These are phyloP conservation scores for Fraxinus platypoda DNA, from an alignment of 305 asterid genomes.

Conservation along the genomic window DNA sequence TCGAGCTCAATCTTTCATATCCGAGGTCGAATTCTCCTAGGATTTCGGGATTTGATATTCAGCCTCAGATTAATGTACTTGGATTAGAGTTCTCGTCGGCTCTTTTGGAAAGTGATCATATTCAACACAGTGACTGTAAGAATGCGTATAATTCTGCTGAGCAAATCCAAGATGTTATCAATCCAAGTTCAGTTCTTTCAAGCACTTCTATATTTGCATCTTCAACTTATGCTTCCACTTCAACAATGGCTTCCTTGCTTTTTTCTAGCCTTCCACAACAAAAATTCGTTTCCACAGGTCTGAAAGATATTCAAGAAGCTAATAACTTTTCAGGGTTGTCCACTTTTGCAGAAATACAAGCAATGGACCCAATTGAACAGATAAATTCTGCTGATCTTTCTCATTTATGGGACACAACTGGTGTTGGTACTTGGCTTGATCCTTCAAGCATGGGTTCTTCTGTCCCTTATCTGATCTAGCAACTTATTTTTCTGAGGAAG, in stretches of 20 bases:
- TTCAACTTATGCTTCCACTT: conserved; percentile 25
- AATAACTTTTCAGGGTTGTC: background rate
- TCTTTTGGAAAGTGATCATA: conserved; percentile 8
- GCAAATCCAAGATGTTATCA: conserved; percentile 27
- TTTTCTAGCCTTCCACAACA: conserved; percentile 33
- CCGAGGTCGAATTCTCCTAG: conserved; percentile 25
- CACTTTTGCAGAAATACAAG: conserved; percentile 1
- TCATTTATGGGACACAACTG: conserved; percentile 24
- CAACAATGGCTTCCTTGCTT: conserved; percentile 34
- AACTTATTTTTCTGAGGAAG: background rate
- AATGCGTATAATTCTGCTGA: conserved; percentile 15
- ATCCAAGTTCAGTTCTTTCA: conserved; percentile 25
- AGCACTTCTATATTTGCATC: conserved; percentile 21
- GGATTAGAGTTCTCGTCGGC: conserved; percentile 33
- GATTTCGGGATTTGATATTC: conserved; percentile 23
- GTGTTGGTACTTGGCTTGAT: conserved; percentile 52
- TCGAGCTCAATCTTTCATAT: conserved; percentile 15
- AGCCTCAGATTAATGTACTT: conserved; percentile 26
- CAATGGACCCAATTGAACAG: conserved; percentile 44
- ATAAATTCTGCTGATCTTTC: conserved; percentile 43
- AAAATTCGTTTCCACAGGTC: conserved; percentile 13
- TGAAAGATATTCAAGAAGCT: background rate
- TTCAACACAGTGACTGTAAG: too few relatives aligned
- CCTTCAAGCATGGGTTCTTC: conserved; percentile 58
- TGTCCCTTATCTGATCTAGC: conserved; percentile 54